Evolutionary conservation across 2,329 filamentous ascomycete species (phyloP).

Genomic region (Aspergillus bombycis): DNA sequence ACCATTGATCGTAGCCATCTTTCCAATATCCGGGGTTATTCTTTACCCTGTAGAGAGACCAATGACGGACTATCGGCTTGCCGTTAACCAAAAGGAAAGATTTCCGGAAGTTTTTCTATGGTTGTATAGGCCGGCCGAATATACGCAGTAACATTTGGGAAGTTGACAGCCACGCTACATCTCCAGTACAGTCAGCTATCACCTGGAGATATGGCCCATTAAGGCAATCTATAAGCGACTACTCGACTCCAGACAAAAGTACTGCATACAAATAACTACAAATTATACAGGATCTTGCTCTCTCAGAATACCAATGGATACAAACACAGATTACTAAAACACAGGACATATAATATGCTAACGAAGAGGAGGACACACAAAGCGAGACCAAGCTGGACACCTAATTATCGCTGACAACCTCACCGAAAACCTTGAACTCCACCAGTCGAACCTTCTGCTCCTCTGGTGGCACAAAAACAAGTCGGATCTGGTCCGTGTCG

Average conservation of each 20-base stretch:
- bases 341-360: background rate
- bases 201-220: no score
- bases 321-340: background rate
- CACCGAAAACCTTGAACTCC: slow-evolving; percentile 21
- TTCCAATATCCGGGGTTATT: no score
- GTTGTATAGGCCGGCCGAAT: no score
- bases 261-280: background rate
- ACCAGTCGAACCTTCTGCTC: slow-evolving; percentile 20
- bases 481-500: slow-evolving; percentile 9
- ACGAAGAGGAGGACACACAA: background rate
- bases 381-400: background rate
- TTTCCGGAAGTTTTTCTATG: fast-evolving
- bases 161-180: no score
- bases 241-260: background rate
- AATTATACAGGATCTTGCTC: background rate
- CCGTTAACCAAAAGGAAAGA: no score
- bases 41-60: no score
- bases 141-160: no score
- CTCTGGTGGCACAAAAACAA: slow-evolving; percentile 17
- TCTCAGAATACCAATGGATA: background rate
- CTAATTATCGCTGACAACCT: background rate
- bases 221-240: background rate
- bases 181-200: no score
- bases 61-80: no score
- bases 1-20: no score